Conservation (phyloP, 1,139 yeast genomes). For the Trichomonascaceae sp. region DNA sequence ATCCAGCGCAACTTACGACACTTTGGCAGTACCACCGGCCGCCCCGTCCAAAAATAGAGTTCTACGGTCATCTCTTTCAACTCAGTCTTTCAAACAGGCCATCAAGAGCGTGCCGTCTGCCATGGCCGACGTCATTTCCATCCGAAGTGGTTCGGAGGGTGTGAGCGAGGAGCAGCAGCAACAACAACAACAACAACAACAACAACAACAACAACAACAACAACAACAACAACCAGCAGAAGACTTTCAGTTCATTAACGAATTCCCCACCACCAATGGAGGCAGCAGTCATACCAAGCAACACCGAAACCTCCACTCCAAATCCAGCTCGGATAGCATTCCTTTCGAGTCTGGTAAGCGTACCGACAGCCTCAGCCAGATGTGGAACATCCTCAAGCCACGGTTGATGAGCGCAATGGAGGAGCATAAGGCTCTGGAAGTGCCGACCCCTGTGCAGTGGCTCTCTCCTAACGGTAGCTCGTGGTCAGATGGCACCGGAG, state of each 20-base stretch:
- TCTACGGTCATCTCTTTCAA: slow-evolving; percentile 5
- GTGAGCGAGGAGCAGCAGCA: neutral
- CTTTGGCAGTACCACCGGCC: neutral
- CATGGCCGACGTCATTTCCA: neutral
- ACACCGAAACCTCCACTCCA: slow-evolving; percentile 1
- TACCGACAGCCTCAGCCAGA: slow-evolving; percentile 4
- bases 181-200: neutral
- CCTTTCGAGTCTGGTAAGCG: slow-evolving; percentile 1
- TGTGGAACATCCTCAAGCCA: slow-evolving; percentile 8
- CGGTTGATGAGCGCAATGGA: slow-evolving; percentile 8
- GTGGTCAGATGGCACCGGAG: slow-evolving; percentile 6
- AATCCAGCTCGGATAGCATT: slow-evolving; percentile 4
- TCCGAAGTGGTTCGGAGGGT: neutral
- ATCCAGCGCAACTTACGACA: too few relatives aligned
- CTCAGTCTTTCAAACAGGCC: slow-evolving; percentile 7
- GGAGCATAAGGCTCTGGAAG: slow-evolving; percentile 8
- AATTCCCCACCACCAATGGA: neutral
- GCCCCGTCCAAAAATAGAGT: neutral
- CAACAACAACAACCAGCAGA: neutral
- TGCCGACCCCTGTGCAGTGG: slow-evolving; percentile 14
- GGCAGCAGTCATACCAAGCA: slow-evolving; percentile 1
- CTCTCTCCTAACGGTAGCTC: slow-evolving; percentile 9
- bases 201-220: neutral
- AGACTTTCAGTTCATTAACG: neutral
- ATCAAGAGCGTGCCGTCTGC: slow-evolving; percentile 1